Evolutionary conservation across 2,329 filamentous ascomycete species (phyloP).

Genomic region (Nemania sp.): DNA sequence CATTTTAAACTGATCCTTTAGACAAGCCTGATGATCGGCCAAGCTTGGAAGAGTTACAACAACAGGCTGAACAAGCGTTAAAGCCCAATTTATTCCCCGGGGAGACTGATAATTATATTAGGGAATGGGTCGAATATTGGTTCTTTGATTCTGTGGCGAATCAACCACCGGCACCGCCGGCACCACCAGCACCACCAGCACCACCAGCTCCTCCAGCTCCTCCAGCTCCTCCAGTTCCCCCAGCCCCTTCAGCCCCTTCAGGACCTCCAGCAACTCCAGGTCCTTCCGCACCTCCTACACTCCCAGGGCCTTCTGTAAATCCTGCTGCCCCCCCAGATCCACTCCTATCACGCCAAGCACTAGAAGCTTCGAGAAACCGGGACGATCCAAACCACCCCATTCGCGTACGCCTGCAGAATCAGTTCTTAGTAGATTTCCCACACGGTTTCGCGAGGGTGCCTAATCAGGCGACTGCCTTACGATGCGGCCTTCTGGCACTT

Average conservation of each 20-base stretch:
- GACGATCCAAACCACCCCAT: background rate
- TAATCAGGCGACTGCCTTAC: background rate
- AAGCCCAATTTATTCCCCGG: slow-evolving; percentile 6
- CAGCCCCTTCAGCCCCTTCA: no score
- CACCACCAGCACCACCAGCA: background rate
- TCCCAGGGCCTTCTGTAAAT: background rate
- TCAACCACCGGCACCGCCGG: background rate
- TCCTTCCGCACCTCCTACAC: background rate
- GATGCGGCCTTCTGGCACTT: slow-evolving; percentile 39
- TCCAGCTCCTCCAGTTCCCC: background rate
- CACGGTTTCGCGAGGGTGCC: slow-evolving; percentile 21
- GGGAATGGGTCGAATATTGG: slow-evolving; percentile 37
- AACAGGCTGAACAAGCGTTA: slow-evolving; percentile 28
- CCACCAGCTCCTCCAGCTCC: background rate
- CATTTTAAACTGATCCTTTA: no score
- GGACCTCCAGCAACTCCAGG: no score
- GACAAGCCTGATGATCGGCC: slow-evolving; percentile 42
- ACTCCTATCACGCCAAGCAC: background rate
- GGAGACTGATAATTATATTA: slow-evolving; percentile 37
- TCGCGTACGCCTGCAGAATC: background rate
- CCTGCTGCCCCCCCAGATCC: background rate
- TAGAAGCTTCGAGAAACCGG: background rate
- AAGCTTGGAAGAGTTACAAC: slow-evolving; percentile 34
- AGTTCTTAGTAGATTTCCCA: slow-evolving; percentile 24
- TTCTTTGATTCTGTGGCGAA: slow-evolving; percentile 28